phyloP scores from a whole-genome alignment of 257 asterid genomes.

The Nicotiana paniculata region DNA sequence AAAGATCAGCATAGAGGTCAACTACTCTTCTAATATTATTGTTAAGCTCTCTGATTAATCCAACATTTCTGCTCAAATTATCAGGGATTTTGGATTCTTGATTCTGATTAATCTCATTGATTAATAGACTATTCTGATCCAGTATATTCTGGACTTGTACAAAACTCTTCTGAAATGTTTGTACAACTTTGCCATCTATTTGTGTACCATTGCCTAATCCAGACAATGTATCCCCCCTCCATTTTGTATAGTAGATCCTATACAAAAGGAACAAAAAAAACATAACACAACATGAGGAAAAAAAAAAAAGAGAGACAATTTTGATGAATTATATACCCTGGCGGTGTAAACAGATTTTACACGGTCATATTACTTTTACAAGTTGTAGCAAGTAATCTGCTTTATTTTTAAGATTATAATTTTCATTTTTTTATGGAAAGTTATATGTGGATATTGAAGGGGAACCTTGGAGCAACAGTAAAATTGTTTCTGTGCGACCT shows the following conservation, averaged over 20 bases:
- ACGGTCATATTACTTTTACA: too few species aligned
- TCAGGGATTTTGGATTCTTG: slow-evolving; percentile 87
- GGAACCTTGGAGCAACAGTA: too few species aligned
- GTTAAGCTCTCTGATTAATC: slow-evolving; percentile 74
- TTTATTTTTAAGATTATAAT: too few species aligned
- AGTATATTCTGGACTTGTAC: slow-evolving; percentile 73
- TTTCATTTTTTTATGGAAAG: too few species aligned
- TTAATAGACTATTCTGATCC: slow-evolving; percentile 76
- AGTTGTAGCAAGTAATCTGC: too few species aligned
- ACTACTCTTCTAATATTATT: slow-evolving; percentile 80
- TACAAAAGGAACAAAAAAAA: slow-evolving; percentile 2
- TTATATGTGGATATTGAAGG: too few species aligned
- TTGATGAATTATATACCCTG: neutral
- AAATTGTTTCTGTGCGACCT: too few species aligned
- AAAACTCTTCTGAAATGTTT: slow-evolving; percentile 75
- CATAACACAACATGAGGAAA: neutral
- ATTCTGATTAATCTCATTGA: slow-evolving; percentile 79
- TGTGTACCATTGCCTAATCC: slow-evolving; percentile 54
- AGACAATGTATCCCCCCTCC: slow-evolving; percentile 36
- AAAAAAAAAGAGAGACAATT: slow-evolving; percentile 21
- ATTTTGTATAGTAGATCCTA: neutral
- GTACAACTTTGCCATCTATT: slow-evolving; percentile 58
- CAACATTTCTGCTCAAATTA: slow-evolving; percentile 74
- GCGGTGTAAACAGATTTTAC: too few species aligned
- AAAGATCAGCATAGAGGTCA: slow-evolving; percentile 73